Evolutionary conservation across 371 early-diverging fungal genomes (phyloP).

Genomic region (Mucor saturninus): DNA sequence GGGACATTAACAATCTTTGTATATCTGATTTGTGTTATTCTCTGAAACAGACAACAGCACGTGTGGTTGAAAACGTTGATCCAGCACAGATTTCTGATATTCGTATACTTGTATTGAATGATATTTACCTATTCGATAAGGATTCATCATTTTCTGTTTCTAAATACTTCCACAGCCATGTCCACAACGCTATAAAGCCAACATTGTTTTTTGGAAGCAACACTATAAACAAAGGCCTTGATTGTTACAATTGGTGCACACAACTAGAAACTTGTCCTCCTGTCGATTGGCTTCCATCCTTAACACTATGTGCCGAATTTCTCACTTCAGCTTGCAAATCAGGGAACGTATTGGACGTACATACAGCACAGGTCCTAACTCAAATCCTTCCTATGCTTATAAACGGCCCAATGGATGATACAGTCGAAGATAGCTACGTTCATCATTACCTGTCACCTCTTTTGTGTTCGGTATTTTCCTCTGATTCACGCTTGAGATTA

Average conservation of each 20-base stretch:
- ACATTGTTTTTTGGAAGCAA: constrained; percentile 18
- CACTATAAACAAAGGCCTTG: constrained; percentile 5
- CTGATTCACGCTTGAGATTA: constrained; percentile 12
- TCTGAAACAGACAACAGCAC: background rate
- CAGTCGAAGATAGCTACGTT: constrained; percentile 21
- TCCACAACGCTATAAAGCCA: constrained; percentile 17
- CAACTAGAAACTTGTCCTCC: constrained; percentile 14
- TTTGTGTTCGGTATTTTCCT: constrained; percentile 17
- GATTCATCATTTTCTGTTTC: constrained; percentile 20
- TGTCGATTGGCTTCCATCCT: constrained; percentile 9
- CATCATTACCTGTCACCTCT: constrained; percentile 20
- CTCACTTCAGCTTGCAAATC: constrained; percentile 12
- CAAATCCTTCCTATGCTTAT: constrained; percentile 20
- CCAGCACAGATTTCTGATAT: constrained; percentile 18
- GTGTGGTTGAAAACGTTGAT: background rate
- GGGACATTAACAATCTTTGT: constrained; percentile 6
- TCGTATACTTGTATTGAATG: constrained; percentile 24
- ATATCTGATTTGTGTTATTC: constrained; percentile 20
- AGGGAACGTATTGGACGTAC: constrained; percentile 17
- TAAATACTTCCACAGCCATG: constrained; percentile 14
- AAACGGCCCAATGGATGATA: constrained; percentile 22
- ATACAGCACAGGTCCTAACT: constrained; percentile 24
- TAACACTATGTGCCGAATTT: constrained; percentile 13
- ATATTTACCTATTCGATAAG: constrained; percentile 24
- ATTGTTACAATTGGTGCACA: constrained; percentile 22